Conservation (phyloP, 441 rosid genomes). For the Populus hybrid region DNA sequence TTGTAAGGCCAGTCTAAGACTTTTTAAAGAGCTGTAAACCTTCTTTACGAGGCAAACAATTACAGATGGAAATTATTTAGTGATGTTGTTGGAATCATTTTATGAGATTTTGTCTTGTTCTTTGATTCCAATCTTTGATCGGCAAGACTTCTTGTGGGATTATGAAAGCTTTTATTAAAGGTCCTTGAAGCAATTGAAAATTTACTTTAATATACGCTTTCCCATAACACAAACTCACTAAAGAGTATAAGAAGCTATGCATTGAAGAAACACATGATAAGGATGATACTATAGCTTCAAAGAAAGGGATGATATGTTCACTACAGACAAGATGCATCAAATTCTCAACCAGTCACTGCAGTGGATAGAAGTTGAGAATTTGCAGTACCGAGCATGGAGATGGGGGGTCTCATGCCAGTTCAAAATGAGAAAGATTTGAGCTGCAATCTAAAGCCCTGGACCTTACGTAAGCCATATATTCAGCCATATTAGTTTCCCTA, state of each 20-base stretch:
- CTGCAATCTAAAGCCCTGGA: constrained; percentile 36
- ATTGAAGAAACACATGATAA: too few relatives aligned
- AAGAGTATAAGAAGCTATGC: too few relatives aligned
- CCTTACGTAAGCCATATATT: constrained; percentile 28
- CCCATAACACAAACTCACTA: neutral
- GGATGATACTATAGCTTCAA: too few relatives aligned
- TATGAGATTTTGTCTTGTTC: neutral
- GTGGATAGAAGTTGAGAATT: neutral
- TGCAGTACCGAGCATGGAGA: too few relatives aligned
- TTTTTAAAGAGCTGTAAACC: too few relatives aligned
- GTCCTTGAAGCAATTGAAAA: neutral
- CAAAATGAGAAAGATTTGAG: constrained; percentile 31
- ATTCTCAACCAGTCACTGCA: neutral
- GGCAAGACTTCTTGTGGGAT: neutral
- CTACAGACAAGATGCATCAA: too few relatives aligned
- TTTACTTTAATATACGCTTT: neutral
- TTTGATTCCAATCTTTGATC: neutral
- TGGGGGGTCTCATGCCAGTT: constrained; percentile 1
- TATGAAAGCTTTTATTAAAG: neutral
- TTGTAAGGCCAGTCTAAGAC: too few relatives aligned
- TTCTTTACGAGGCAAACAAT: too few relatives aligned
- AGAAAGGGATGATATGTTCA: neutral
- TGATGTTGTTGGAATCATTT: neutral
- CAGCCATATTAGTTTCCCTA: constrained; percentile 27
- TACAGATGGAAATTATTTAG: neutral